A percentile compares a stretch with the other conserved stretches of the same genome.
Conservation (phyloP, 2,329 filamentous ascomycete species). For the Pseudogymnoascus sp. region DNA sequence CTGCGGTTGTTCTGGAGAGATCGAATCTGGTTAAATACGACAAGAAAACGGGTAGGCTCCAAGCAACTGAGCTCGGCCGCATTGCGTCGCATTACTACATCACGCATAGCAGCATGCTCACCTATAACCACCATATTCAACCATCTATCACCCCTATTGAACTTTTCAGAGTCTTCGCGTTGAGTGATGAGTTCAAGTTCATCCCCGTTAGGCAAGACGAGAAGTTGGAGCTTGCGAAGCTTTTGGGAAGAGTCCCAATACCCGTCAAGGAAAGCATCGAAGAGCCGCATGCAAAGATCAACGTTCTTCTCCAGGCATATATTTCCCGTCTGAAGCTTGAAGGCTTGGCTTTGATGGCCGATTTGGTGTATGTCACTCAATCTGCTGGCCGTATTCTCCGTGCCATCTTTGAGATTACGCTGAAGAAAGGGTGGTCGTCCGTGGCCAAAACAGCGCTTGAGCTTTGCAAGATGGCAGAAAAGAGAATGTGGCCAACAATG, state of each 20-base stretch:
- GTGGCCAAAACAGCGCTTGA: slow-evolving; percentile 90
- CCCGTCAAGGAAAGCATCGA: slow-evolving; percentile 97
- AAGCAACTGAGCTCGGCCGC: slow-evolving; percentile 87
- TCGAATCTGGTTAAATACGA: slow-evolving; percentile 92
- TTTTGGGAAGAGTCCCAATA: slow-evolving; percentile 83
- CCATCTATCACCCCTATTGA: slow-evolving; percentile 90
- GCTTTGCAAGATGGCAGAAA: slow-evolving; percentile 98
- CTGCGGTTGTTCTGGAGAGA: slow-evolving; percentile 78
- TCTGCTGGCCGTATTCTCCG: slow-evolving; percentile 93
- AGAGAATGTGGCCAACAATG: slow-evolving; percentile 99
- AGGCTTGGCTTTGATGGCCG: slow-evolving; percentile 91
- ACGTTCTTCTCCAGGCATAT: slow-evolving; percentile 91
- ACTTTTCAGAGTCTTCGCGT: slow-evolving; percentile 89
- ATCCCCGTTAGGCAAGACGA: slow-evolving; percentile 97
- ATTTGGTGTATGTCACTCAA: slow-evolving; percentile 97
- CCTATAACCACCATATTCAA: slow-evolving; percentile 92
- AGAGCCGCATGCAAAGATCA: slow-evolving; percentile 95
- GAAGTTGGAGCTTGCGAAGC: slow-evolving; percentile 89
- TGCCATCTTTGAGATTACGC: slow-evolving; percentile 92
- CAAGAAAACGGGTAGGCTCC: slow-evolving; percentile 80
- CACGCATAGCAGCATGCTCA: slow-evolving; percentile 90
- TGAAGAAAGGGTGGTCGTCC: slow-evolving; percentile 92
- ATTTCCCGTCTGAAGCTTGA: slow-evolving; percentile 93
- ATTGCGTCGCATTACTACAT: slow-evolving; percentile 99
- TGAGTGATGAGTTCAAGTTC: slow-evolving; percentile 98